Evolutionary conservation across 208 protist species (phyloP), one percentile per base, ranked within the genome.

Genomic region (Herpetomonas tarakana): DNA sequence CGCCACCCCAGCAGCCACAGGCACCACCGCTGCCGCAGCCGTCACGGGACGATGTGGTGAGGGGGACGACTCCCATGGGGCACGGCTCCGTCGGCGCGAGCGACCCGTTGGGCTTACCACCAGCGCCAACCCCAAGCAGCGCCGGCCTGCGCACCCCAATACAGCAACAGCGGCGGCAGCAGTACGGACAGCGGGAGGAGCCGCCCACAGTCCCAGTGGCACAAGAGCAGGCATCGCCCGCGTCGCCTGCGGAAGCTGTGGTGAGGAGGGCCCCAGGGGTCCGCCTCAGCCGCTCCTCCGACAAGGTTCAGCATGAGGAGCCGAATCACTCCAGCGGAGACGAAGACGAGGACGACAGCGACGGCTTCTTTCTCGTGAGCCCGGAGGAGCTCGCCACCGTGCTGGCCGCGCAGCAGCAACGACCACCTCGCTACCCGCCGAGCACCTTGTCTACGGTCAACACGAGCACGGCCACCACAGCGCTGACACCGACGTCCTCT

Each of bases 341-440:
- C n/a, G 56, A 50, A 18, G 44, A 38, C 22, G 54, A 14, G n/a
- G 38, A 59, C 19, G 54, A 26, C 45, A 18, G n/a, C 19, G 54
- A 59, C 12, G n/a, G 54, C 35, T 21, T 0, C 19, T 24, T 24
- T 7, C 14, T 18, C 27, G 22, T 19, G 35, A 29, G 25, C 28
- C 14, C 29, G 9, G 56, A 7, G 2, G 25, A 9, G 19, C 29
- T 24, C n/a, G 28, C 26, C 9, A 12, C 21, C n/a, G 45, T 51
- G 45, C 45, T 51, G 12, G 16, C 52, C 18, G 9, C 30, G 52
- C 52, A 57, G 19, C 25, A 57, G 52, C 24, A 12, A 18, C 24
- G 49, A 30, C 49, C n/a, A 19, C 50, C 19, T 11, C 9, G n/a
- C 19, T 14, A 54, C 29, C n/a, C 14, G 24, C 11, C n/a, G 12